Evolutionary conservation across 176 grass and related monocot species (phyloP).

Genomic region (Alloteropsis semialata): DNA sequence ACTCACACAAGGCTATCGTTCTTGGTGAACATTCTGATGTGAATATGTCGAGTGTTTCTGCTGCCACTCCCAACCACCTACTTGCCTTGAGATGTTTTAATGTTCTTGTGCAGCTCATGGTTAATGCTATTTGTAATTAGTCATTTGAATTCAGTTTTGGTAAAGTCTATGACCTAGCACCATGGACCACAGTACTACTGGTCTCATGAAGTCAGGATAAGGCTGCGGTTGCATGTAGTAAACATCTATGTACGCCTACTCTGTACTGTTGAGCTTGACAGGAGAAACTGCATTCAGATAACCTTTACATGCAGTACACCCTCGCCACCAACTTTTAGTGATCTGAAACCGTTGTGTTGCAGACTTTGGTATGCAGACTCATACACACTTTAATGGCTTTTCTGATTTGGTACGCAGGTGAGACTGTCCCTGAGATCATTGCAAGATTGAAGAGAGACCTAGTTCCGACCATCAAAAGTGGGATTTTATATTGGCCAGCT

Average conservation of each 20-base stretch:
- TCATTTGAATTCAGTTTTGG: slow-evolving; percentile 10
- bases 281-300: slow-evolving; percentile 23
- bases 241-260: slow-evolving; percentile 10
- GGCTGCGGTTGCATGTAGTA: slow-evolving; percentile 28
- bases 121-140: slow-evolving; percentile 6
- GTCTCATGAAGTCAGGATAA: slow-evolving; percentile 38
- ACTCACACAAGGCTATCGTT: not conserved
- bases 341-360: not conserved
- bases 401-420: slow-evolving; percentile 58
- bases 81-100: not conserved
- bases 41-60: not conserved
- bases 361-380: slow-evolving; percentile 18
- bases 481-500: slow-evolving; percentile 84
- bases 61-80: not conserved
- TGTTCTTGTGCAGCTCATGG: not conserved
- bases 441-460: slow-evolving; percentile 89
- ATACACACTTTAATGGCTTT: slow-evolving; percentile 19
- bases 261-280: slow-evolving; percentile 22
- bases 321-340: not conserved
- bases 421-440: slow-evolving; percentile 70
- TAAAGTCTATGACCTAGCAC: slow-evolving; percentile 1
- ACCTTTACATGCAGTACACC: slow-evolving; percentile 11
- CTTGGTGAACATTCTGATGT: slow-evolving; percentile 15
- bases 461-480: slow-evolving; percentile 70
- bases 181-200: slow-evolving; percentile 30